A percentile compares a stretch with the other conserved stretches of the same genome.
These are phyloP conservation scores for Microbotryomycetes sp. DNA, from an alignment of 1,284 basidiomycete genomes.

Conservation along the genomic window DNA sequence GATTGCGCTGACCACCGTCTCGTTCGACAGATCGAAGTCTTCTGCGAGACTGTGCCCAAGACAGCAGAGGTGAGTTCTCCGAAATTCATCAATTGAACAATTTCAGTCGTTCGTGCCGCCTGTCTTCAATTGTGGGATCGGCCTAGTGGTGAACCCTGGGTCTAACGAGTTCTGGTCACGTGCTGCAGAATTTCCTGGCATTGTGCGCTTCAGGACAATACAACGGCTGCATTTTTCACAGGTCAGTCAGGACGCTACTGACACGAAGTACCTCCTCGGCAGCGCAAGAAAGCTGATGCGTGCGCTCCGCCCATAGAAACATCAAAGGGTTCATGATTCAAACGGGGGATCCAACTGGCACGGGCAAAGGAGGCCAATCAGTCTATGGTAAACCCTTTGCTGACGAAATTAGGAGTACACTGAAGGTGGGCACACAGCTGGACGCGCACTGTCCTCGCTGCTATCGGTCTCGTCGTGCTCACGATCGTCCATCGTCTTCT, in stretches of 20 bases:
- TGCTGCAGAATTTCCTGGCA: slow-evolving; percentile 82
- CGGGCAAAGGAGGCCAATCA: slow-evolving; percentile 49
- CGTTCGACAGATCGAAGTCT: slow-evolving; percentile 75
- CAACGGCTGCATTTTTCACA: slow-evolving; percentile 78
- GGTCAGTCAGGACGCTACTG: no score
- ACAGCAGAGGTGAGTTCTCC: slow-evolving; percentile 67
- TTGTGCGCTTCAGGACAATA: slow-evolving; percentile 86
- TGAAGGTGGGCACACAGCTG: slow-evolving; percentile 58
- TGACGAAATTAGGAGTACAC: slow-evolving; percentile 82
- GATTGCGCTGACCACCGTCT: slow-evolving; percentile 2
- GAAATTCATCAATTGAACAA: neutral
- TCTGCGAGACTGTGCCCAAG: slow-evolving; percentile 92
- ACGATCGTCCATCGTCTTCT: neutral
- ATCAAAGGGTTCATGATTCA: slow-evolving; percentile 89
- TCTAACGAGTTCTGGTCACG: neutral
- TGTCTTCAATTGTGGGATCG: neutral
- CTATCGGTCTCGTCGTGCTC: slow-evolving; percentile 9
- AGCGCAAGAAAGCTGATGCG: no score
- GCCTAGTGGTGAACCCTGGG: no score
- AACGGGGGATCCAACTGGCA: slow-evolving; percentile 44
- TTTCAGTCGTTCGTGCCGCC: no score
- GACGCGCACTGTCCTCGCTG: slow-evolving; percentile 11
- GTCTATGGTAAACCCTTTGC: slow-evolving; percentile 68
- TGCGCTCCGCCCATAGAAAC: slow-evolving; percentile 54
- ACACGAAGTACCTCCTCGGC: no score